A percentile compares a stretch with the other conserved stretches of the same genome.
Conservation (phyloP, 2,329 filamentous ascomycete genomes). For the Stachybotrys chlorohalonatus region DNA sequence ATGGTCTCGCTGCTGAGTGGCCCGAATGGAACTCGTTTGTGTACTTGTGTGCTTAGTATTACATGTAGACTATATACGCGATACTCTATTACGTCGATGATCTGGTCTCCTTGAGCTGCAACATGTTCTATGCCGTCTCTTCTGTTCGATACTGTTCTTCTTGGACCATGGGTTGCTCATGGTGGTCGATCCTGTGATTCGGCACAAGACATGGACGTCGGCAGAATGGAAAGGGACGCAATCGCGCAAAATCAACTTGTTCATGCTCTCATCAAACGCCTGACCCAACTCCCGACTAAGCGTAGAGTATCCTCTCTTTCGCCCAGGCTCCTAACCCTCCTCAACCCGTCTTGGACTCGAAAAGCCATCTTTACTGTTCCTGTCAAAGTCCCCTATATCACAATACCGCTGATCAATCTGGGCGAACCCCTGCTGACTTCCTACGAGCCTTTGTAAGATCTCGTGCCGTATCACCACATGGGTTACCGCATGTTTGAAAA, state of each 20-base stretch:
- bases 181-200: neutral
- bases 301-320: slow-evolving; percentile 2
- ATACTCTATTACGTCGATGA: neutral
- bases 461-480: slow-evolving; percentile 1
- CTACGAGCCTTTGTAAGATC: slow-evolving; percentile 4
- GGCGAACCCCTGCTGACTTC: slow-evolving; percentile 1
- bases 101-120: neutral
- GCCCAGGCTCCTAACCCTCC: neutral
- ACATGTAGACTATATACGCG: neutral
- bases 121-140: slow-evolving; percentile 1
- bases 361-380: neutral
- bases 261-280: slow-evolving; percentile 29
- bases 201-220: neutral
- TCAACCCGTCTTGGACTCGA: neutral
- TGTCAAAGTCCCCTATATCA: neutral
- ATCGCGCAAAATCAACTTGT: slow-evolving; percentile 23
- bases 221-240: neutral
- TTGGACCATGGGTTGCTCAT: neutral
- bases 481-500: slow-evolving; percentile 2
- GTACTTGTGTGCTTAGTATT: neutral
- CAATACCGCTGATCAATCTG: slow-evolving; percentile 1
- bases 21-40: neutral
- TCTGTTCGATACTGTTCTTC: neutral
- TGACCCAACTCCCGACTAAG: slow-evolving; percentile 10
- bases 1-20: no score